Evolutionary conservation across 1,284 basidiomycete species (phyloP).

Genomic region (Ustilago crameri): DNA sequence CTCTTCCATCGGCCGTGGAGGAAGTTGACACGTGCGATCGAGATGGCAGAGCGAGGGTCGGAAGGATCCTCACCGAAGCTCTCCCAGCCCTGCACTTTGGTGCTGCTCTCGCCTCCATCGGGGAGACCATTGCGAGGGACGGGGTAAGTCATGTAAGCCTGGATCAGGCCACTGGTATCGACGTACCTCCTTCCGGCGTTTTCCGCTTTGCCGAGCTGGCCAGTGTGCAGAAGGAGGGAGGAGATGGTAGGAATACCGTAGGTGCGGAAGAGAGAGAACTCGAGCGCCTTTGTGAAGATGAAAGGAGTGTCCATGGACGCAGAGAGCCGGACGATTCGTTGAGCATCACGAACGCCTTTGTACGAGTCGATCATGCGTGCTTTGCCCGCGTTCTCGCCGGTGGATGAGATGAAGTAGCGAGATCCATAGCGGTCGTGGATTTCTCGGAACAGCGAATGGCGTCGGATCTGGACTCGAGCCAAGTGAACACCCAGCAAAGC

Average conservation of each 20-base stretch:
- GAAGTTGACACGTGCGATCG: constrained; percentile 45
- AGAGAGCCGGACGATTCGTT: constrained; percentile 35
- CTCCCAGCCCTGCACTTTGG: constrained; percentile 19
- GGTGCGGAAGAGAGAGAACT: constrained; percentile 46
- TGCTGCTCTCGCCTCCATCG: constrained; percentile 16
- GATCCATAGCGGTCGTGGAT: constrained; percentile 40
- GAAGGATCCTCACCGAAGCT: constrained; percentile 25
- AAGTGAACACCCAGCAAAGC: constrained; percentile 18
- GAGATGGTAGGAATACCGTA: constrained; percentile 53
- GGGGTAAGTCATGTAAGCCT: constrained; percentile 74
- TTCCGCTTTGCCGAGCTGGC: constrained; percentile 36
- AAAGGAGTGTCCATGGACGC: constrained; percentile 26
- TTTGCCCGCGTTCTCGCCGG: constrained; percentile 16
- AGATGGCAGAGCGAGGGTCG: constrained; percentile 45
- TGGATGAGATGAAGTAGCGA: constrained; percentile 21
- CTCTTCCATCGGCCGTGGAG: constrained; percentile 36
- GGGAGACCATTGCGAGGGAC: constrained; percentile 75
- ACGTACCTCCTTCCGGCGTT: constrained; percentile 40
- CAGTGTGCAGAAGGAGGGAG: constrained; percentile 36
- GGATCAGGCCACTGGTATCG: constrained; percentile 42
- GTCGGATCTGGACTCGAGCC: constrained; percentile 12
- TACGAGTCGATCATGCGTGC: constrained; percentile 48
- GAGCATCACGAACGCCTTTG: constrained; percentile 38
- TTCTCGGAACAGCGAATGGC: constrained; percentile 15
- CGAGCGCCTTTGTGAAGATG: constrained; percentile 32